Conservation (phyloP, 345 rosid genomes). For the Pistacia vera region DNA sequence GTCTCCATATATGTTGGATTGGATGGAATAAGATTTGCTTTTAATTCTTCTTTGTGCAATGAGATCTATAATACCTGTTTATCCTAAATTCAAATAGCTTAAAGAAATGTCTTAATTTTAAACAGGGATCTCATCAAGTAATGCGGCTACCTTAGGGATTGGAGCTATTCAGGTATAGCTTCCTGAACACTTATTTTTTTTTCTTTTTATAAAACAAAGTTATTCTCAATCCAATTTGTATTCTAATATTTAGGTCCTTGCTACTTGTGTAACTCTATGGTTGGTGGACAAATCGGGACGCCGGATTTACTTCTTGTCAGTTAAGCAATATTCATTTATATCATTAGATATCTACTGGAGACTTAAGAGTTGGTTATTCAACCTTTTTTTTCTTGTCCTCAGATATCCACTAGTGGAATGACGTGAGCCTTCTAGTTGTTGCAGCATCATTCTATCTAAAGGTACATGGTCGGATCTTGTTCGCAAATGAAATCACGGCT, state of each 20-base stretch:
- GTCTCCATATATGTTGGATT: not conserved
- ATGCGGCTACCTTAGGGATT: slow-evolving; percentile 74
- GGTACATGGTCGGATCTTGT: slow-evolving; percentile 35
- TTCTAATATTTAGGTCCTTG: slow-evolving; percentile 51
- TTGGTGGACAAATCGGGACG: slow-evolving; percentile 87
- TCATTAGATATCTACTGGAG: not conserved
- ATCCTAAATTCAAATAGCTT: slow-evolving; percentile 11
- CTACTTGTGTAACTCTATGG: slow-evolving; percentile 87
- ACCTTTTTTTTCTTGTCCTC: slow-evolving; percentile 4
- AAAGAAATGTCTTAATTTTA: slow-evolving; percentile 21
- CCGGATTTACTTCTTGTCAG: slow-evolving; percentile 84
- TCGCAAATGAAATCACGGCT: not conserved
- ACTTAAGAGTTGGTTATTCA: slow-evolving; percentile 4
- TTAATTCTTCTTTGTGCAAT: not conserved
- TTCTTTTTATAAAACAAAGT: not conserved
- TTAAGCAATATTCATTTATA: slow-evolving; percentile 18
- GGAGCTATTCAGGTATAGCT: slow-evolving; percentile 86
- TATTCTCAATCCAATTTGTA: slow-evolving; percentile 1
- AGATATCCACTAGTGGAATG: slow-evolving; percentile 87
- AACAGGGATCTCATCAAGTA: slow-evolving; percentile 82
- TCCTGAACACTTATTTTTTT: not conserved
- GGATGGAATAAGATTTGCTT: not conserved
- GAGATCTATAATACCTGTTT: not conserved
- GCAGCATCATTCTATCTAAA: slow-evolving; percentile 68
- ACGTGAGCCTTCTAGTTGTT: slow-evolving; percentile 80